Base-by-base conservation (phyloP, 2,329 filamentous ascomycete species). In the Aschersonia sp. region DNA sequence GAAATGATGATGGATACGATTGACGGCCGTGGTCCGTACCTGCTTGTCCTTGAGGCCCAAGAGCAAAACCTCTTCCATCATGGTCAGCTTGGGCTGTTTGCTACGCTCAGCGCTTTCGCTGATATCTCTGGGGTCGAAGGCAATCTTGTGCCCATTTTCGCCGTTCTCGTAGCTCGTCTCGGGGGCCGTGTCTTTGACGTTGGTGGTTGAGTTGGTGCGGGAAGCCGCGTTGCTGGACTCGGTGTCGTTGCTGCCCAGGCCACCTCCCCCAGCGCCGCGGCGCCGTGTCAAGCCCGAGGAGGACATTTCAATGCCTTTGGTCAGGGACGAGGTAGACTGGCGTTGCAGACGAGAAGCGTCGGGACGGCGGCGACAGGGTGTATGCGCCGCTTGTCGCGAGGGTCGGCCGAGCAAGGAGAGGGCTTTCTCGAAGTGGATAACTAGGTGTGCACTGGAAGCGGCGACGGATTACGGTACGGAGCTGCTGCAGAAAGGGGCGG, bases 11-110 rank as follows among this genome's bases (percentile, higher is more conserved):
- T 22, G 2, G 22, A 22, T 22, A 22, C 22, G 22, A 22, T 39
- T 39, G 12, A 9, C 12, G 35, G 35, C 9, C 9, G 9, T 12
- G 35, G 11, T 45, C 39, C 74, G 62, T 71, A 95, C 88, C 81
- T 98, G 92, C 73, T 97, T 98, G 69, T 98, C 92, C 70, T 98
- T 98, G 59, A 98, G 71, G 9, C 92, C 92, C 67, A 98, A 78
- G 59, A 98, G 73, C 61, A 98, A 74, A 47, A 98, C 84, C 70
- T 98, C 92, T 71, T 98, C 92, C 92, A 98, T 98, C 63, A 98
- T 73, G 40, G 92, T 98, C 63, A 98, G 73, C 74, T 97, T 98
- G 44, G 92, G 92, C 72, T 97, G 90, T 72, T 95, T 97, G 76
- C 79, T 92, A 64, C 92, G 76, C 73, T 98, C 92, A 56, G 84